Percentiles rank a stretch among this genome's conserved stretches.
Evolutionary conservation across 1,284 basidiomycete species (phyloP).

Genomic region (Entoloma clypeatum): DNA sequence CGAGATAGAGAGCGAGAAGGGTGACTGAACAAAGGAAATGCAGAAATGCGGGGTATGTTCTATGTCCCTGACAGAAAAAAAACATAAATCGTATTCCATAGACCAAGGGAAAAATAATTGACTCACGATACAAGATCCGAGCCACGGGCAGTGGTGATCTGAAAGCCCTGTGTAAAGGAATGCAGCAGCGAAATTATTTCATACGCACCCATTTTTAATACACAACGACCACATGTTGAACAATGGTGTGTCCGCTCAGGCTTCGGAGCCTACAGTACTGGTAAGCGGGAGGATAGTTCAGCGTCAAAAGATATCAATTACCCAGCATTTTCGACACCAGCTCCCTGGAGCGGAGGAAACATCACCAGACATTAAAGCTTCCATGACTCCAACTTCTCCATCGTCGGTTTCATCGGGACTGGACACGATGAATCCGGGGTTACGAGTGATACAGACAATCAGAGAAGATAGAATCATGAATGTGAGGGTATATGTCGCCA

Average conservation of each 20-base stretch:
- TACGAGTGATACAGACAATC: constrained; percentile 64
- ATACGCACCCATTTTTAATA: constrained; percentile 77
- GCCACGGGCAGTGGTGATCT: constrained; percentile 92
- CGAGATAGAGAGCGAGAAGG: constrained; percentile 61
- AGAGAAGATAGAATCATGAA: constrained; percentile 69
- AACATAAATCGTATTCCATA: constrained; percentile 1
- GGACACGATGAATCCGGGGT: constrained; percentile 62
- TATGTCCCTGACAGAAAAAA: constrained; percentile 55
- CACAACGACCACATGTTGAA: constrained; percentile 70
- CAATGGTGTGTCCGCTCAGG: constrained; percentile 86
- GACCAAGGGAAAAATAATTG: neutral
- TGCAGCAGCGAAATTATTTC: neutral
- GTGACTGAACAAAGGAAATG: constrained; percentile 75
- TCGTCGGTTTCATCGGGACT: constrained; percentile 28
- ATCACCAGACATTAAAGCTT: constrained; percentile 56
- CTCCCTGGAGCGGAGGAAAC: constrained; percentile 51
- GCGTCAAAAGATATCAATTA: constrained; percentile 11
- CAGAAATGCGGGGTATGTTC: constrained; percentile 84
- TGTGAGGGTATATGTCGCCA: constrained; percentile 56
- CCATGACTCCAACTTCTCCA: constrained; percentile 51
- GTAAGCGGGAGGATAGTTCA: constrained; percentile 1
- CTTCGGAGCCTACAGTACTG: constrained; percentile 52
- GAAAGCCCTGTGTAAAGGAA: constrained; percentile 5
- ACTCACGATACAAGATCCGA: constrained; percentile 75
- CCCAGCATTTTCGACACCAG: constrained; percentile 76